phyloP scores from a whole-genome alignment of 2,329 filamentous ascomycete genomes.

The Westerdykella sp. region DNA sequence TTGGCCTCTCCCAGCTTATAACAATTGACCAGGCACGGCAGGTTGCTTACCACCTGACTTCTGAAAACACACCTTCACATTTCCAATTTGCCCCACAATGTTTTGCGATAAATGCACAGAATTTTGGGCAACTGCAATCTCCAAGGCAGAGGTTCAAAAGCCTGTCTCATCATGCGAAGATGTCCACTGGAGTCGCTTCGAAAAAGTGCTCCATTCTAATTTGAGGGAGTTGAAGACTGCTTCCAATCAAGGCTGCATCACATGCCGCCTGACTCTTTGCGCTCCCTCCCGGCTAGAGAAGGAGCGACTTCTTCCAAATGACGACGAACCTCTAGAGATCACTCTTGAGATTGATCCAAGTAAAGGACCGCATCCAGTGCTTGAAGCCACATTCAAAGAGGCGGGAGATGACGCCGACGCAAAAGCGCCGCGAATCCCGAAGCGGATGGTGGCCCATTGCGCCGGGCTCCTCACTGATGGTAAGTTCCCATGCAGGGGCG shows the following conservation, averaged over 20 bases:
- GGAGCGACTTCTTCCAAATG: constrained; percentile 5
- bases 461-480: constrained; percentile 8
- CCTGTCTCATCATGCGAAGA: constrained; percentile 1
- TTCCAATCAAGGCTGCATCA: constrained; percentile 9
- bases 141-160: constrained; percentile 3
- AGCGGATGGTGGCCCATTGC: constrained; percentile 9
- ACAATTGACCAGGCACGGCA: too few species aligned
- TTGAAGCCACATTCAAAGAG: constrained; percentile 10
- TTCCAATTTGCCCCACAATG: constrained; percentile 4
- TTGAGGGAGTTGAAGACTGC: constrained; percentile 13
- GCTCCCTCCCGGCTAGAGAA: constrained; percentile 10
- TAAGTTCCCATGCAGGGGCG: constrained; percentile 1
- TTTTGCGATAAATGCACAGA: constrained; percentile 11
- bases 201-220: constrained; percentile 11
- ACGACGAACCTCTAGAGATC: constrained; percentile 10
- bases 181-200: constrained; percentile 9
- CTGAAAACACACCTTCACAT: neutral
- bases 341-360: constrained; percentile 9
- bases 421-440: constrained; percentile 3
- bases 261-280: constrained; percentile 15
- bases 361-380: constrained; percentile 8
- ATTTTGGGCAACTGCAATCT: constrained; percentile 7
- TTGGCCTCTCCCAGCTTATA: neutral
- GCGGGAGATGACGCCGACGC: neutral
- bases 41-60: neutral